These are phyloP conservation scores for Coemansia umbellata DNA, from an alignment of 192 early-diverging fungal species.

Conservation along the genomic window DNA sequence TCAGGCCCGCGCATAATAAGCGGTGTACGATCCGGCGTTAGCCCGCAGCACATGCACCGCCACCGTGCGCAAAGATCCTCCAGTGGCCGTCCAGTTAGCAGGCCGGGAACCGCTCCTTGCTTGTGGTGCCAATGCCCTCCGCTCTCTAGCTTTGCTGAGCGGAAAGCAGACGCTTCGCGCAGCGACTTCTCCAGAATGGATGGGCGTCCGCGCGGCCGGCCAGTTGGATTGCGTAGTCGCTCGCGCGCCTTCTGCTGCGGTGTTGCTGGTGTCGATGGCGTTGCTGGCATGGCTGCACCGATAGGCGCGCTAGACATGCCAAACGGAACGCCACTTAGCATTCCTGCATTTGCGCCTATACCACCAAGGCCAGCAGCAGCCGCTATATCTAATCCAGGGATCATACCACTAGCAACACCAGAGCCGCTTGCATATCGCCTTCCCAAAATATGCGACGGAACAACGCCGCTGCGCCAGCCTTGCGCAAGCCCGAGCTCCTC, in stretches of 20 bases:
- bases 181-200: conserved; percentile 47
- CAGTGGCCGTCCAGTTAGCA: conserved; percentile 28
- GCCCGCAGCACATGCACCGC: conserved; percentile 47
- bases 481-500: too few relatives aligned
- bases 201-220: conserved; percentile 42
- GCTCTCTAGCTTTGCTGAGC: conserved; percentile 1
- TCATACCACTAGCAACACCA: background rate
- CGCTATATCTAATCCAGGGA: conserved; percentile 8
- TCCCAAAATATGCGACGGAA: conserved; percentile 16
- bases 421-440: conserved; percentile 9
- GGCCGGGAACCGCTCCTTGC: conserved; percentile 19
- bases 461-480: too few relatives aligned
- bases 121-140: background rate
- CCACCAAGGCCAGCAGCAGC: too few relatives aligned
- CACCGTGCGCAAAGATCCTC: conserved; percentile 42
- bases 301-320: background rate
- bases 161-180: conserved; percentile 35
- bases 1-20: conserved; percentile 44
- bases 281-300: conserved; percentile 7
- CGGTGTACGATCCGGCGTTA: conserved; percentile 39
- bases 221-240: conserved; percentile 43
- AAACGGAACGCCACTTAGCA: background rate
- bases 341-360: too few relatives aligned
- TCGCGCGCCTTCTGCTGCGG: conserved; percentile 26
- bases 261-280: conserved; percentile 6